Evolutionary conservation across 371 early-diverging fungal species (phyloP), one percentile per base, ranked within the genome.

Genomic region (Actinomucor elegans): DNA sequence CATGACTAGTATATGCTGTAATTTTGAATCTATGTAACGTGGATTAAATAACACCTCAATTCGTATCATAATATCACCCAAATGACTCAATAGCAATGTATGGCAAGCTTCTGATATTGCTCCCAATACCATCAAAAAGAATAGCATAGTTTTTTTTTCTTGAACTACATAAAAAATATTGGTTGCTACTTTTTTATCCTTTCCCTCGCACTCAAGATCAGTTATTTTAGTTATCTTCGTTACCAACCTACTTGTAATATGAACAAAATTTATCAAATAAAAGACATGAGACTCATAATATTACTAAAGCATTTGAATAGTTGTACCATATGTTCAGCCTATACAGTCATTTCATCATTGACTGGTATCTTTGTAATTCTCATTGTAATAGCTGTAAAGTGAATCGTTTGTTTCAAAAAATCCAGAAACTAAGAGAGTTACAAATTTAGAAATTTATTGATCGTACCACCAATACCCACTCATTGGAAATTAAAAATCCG

Each of bases 141-240:
- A 49, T 43, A 8, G 47, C 23, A 0, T 40, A n/a, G 20, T 15
- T 18, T 47, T n/a, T n/a, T 58, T 52, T 28, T 52, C 35, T 58
- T 47, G 48, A 10, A 17, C 15, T 4, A 41, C 48, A 35, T 52
- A 58, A 52, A 58, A 58, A 48, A 58, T 51, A 15, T 23, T 31
- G 46, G 42, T 12, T 11, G 58, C 52, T 46, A 52, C 44, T 21
- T 57, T 27, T 46, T 46, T 57, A n/a, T 52, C 31, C 28, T 59
- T 59, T 52, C 46, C 52, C 52, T 59, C 53, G 24, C 59, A 59
- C 44, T 54, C 48, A 48, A 44, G 36, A 24, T 27, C 24, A 21
- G 48, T 33, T 20, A 29, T 54, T 44, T 36, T 45, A 38, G 37
- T 54, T 38, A 46, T 11, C 23, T 45, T 45, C 45, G 45, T 34